Evolutionary conservation across 768 basidiomycete species (phyloP).

Genomic region (Holtermannia corniformis): DNA sequence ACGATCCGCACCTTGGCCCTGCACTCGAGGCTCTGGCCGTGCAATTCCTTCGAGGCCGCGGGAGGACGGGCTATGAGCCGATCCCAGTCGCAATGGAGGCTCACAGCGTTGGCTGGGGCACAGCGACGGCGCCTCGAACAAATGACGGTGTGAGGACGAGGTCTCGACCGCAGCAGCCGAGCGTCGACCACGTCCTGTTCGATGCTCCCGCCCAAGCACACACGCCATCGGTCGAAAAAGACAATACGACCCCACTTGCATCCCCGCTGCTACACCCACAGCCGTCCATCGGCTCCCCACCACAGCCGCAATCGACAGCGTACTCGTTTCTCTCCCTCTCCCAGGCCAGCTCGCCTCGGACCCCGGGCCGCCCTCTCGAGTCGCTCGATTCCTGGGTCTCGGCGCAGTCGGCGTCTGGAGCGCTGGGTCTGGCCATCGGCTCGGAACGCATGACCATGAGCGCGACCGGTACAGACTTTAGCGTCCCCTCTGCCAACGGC

Average conservation of each 20-base stretch:
- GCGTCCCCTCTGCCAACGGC: background rate
- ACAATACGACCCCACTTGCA: background rate
- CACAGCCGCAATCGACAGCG: background rate
- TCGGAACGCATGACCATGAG: background rate
- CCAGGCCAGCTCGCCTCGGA: background rate
- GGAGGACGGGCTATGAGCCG: background rate
- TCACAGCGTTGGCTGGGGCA: no score
- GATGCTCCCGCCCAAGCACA: background rate
- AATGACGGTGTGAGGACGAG: background rate
- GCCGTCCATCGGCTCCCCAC: background rate
- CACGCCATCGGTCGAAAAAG: background rate
- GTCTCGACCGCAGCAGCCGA: background rate
- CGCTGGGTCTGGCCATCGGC: background rate
- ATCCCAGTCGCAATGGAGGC: background rate
- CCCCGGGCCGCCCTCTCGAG: background rate
- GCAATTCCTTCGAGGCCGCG: background rate
- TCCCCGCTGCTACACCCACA: background rate
- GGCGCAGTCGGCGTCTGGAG: background rate
- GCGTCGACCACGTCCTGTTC: background rate
- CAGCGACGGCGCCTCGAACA: no score
- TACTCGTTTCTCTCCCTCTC: background rate
- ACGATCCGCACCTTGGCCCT: background rate
- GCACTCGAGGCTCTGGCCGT: background rate
- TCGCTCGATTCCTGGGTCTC: background rate
- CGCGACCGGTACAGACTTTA: background rate